Base-by-base conservation (phyloP, 2,329 filamentous ascomycete species). In the Byssochlamys sp. region DNA sequence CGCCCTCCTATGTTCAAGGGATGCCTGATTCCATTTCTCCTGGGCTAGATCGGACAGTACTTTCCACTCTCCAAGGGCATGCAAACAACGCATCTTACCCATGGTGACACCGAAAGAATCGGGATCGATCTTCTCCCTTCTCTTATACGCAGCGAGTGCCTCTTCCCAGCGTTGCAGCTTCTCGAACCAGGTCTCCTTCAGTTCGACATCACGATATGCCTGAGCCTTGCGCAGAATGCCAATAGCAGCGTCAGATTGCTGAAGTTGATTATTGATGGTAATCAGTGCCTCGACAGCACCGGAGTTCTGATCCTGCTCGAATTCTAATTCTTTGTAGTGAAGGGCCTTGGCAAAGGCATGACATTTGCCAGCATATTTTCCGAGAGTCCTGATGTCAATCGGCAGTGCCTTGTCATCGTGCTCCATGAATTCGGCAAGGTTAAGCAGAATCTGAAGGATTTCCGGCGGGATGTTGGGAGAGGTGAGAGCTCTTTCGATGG, bases 361-460 rank as follows among this genome's bases (percentile, higher is more conserved):
- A 65, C 95, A 99, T 66, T 95, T 92, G 24, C 89, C 92, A 53
- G 94, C 94, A 71, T 97, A 95, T 69, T 92, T 88, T 31, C 95
- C 95, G 10, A 99, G 81, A 9, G 94, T 91, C 53, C 94, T 82
- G 62, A 99, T 96, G 69, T 99, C 95, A 61, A 99, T 99, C 1
- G 94, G 94, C 55, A 99, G 78, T 12, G 95, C 92, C 73, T 99
- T 99, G 72, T 99, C 94, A 66, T 99, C 95, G 68, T 99, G 94
- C 71, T 99, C 94, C 94, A 99, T 99, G 72, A 99, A 99, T 71
- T 99, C 94, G 25, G 94, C 94, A 54, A 99, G 81, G 68, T 99
- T 99, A 53, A 99, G 84, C 28, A 99, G 80, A 54, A 96, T 87
- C 60, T 96, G 92, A 7, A 99, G 79, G 63, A 99, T 87, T 72